Conservation (phyloP, 805 yeast genomes). For the Priceomyces medius region DNA sequence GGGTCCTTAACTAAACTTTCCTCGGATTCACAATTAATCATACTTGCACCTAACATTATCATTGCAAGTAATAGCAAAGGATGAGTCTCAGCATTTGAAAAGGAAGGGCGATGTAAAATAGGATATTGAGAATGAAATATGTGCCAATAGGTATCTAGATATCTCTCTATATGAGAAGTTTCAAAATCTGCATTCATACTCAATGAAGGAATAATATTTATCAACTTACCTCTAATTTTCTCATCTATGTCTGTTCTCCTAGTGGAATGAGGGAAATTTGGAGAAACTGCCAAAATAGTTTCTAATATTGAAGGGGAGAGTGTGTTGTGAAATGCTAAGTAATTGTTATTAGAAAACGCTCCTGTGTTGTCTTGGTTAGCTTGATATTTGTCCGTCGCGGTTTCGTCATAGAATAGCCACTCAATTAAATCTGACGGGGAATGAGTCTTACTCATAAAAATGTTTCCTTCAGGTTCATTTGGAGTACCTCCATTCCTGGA, state of each 20-base stretch:
- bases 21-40: constrained; percentile 25
- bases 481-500: neutral
- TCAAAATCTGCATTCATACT: constrained; percentile 16
- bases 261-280: constrained; percentile 19
- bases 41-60: constrained; percentile 55
- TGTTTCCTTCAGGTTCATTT: neutral
- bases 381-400: neutral
- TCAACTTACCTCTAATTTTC: constrained; percentile 10
- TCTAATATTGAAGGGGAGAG: constrained; percentile 19
- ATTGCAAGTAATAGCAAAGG: constrained; percentile 52
- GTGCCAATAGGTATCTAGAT: constrained; percentile 49
- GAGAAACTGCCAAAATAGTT: constrained; percentile 17
- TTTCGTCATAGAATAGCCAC: constrained; percentile 28
- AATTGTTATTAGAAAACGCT: constrained; percentile 3
- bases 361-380: neutral
- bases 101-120: constrained; percentile 58
- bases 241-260: constrained; percentile 15
- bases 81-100: constrained; percentile 45
- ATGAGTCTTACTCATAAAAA: constrained; percentile 8
- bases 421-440: constrained; percentile 32
- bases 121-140: constrained; percentile 58
- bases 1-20: constrained; percentile 14
- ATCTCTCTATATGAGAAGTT: constrained; percentile 14
- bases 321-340: constrained; percentile 10
- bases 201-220: constrained; percentile 16